Percentiles rank a stretch among this genome's conserved stretches.
Conservation (phyloP, 169 alveolate genomes). For the Cryptosporidium bovis region DNA sequence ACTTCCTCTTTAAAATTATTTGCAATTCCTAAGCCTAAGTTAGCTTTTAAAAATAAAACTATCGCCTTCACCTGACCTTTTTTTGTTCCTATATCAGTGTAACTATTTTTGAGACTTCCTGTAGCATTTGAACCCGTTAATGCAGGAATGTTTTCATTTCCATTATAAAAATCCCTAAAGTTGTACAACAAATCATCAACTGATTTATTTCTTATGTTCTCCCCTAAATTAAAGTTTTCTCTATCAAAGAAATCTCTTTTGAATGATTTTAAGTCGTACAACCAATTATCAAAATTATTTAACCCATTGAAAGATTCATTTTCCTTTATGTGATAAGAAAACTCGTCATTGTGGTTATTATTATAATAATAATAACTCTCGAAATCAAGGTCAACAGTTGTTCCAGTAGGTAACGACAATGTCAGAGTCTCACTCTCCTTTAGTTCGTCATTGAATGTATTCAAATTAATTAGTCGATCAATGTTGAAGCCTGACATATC, state of each 20-base stretch:
- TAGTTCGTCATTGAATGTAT: constrained; percentile 37
- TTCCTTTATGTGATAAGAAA: background rate
- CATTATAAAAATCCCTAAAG: constrained; percentile 10
- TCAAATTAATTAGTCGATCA: constrained; percentile 63
- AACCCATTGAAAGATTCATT: background rate
- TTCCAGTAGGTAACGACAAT: constrained; percentile 65
- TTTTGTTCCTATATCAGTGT: constrained; percentile 3
- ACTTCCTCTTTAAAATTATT: constrained; percentile 61
- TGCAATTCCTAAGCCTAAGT: constrained; percentile 52
- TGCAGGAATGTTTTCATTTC: constrained; percentile 2
- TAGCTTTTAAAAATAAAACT: constrained; percentile 65
- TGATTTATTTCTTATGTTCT: background rate
- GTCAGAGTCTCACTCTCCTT: constrained; percentile 30
- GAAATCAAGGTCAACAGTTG: constrained; percentile 64
- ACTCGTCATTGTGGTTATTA: constrained; percentile 18
- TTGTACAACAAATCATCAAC: background rate
- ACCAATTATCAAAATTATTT: constrained; percentile 25
- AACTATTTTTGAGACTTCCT: no score
- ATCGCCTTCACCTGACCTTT: constrained; percentile 57
- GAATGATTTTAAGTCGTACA: background rate
- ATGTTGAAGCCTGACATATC: constrained; percentile 75
- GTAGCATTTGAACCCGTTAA: background rate
- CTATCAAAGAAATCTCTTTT: constrained; percentile 1
- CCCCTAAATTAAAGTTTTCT: background rate
- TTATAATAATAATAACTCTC: constrained; percentile 61